phyloP scores from a whole-genome alignment of 148 eudicot genomes.

The Dianthus caryophyllus region DNA sequence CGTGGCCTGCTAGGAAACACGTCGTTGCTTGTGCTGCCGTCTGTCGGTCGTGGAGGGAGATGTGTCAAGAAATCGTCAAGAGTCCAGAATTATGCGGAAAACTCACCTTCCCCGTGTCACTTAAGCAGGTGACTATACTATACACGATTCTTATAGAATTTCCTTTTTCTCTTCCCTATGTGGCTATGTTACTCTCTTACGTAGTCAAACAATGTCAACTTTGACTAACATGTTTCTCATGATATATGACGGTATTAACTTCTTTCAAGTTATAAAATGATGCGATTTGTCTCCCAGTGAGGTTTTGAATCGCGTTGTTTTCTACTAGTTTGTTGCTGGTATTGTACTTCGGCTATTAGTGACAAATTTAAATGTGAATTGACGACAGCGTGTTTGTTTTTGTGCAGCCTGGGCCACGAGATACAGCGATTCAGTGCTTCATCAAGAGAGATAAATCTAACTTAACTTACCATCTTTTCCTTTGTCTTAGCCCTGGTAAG shows the following conservation, averaged over 20 bases:
- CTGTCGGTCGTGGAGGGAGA: slow-evolving; percentile 84
- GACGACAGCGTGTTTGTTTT: background rate
- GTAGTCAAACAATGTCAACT: background rate
- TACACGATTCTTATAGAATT: too few species aligned
- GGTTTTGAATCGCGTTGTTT: too few species aligned
- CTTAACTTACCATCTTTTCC: slow-evolving; percentile 74
- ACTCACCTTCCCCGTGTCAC: slow-evolving; percentile 76
- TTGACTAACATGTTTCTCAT: background rate
- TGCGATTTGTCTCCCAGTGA: too few species aligned
- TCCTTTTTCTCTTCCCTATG: too few species aligned
- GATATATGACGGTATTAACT: too few species aligned
- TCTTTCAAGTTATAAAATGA: too few species aligned
- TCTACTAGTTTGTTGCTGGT: background rate
- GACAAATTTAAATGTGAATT: background rate
- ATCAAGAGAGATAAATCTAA: slow-evolving; percentile 84
- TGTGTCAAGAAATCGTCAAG: slow-evolving; percentile 76
- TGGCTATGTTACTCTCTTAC: too few species aligned
- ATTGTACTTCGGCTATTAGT: background rate
- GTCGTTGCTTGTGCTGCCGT: slow-evolving; percentile 89
- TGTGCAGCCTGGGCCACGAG: slow-evolving; percentile 85
- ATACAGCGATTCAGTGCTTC: slow-evolving; percentile 79
- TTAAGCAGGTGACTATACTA: slow-evolving; percentile 60
- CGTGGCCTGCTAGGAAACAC: slow-evolving; percentile 78
- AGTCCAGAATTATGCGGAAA: slow-evolving; percentile 69
- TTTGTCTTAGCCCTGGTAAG: slow-evolving; percentile 80